Base-by-base conservation (phyloP, 2,329 filamentous ascomycete species). In the Paraphaeosphaeria sporulosa region DNA sequence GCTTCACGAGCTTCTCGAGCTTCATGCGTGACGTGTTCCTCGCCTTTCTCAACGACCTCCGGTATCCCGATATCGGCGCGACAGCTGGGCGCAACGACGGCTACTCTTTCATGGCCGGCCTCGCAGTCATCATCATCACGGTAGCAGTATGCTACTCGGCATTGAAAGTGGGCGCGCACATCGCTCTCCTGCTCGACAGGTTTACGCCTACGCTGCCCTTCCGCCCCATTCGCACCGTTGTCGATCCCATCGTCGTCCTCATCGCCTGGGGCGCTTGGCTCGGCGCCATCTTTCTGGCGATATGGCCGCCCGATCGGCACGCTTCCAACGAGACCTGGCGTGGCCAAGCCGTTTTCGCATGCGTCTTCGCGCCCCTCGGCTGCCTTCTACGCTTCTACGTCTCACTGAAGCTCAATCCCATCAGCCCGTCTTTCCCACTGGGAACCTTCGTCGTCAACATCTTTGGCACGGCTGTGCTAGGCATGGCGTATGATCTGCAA, bases 401-500 rank as follows among this genome's bases (percentile, higher is more conserved):
- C 1, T 90, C 90, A 0, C 73, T 91, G 7, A 76, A 81, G 25
- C 84, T 97, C n/a, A 97, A 97, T 69, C 81, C 85, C 0, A 82
- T 86, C 21, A 67, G 87, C 0, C 76, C 87, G 0, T 80, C 84
- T 0, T 97, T 97, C 66, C 94, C 94, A 0, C 76, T 97, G 0
- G 94, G 94, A 2, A 98, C 94, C 0, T 97, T 97, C 69, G 79
- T 81, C 0, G 92, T 90, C 30, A 98, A 98, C 71, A 82, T 96
- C 4, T 75, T 90, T 15, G 94, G 94, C 4, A 93, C 92, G 0
- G 85, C 85, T 0, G 77, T 97, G 17, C 76, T 96, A 52, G 93
- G 87, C 15, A 89, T 93, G 84, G 86, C 88, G 32, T 96, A 87
- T 81, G 91, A 96, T 71, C 79, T 97, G 53, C 91, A 93, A 64